These are phyloP conservation scores for Globisporangium megalacanthum DNA, from an alignment of 352 stramenopile genomes.

Conservation along the genomic window DNA sequence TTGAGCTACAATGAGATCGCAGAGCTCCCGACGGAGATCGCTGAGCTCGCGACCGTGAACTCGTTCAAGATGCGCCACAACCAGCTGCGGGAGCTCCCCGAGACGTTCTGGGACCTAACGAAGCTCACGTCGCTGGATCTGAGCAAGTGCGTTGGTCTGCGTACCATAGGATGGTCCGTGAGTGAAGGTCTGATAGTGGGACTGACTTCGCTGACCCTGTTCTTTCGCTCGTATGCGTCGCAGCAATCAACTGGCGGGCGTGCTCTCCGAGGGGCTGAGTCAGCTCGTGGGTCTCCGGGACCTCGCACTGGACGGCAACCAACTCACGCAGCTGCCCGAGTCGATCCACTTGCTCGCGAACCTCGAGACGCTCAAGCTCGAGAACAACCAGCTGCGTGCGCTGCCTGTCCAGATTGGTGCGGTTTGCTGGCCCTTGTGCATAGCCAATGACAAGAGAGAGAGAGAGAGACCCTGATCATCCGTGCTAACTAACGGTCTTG, in stretches of 20 bases:
- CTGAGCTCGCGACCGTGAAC: constrained; percentile 36
- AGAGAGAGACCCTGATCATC: no score
- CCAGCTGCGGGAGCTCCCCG: constrained; percentile 36
- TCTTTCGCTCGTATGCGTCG: constrained; percentile 8
- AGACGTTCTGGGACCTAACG: constrained; percentile 48
- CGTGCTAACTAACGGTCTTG: no score
- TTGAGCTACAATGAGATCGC: constrained; percentile 79
- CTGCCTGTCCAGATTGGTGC: constrained; percentile 52
- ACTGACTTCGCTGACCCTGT: background rate
- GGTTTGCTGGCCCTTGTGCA: background rate
- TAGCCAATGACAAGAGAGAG: background rate
- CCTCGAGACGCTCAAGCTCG: constrained; percentile 57
- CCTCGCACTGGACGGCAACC: constrained; percentile 60
- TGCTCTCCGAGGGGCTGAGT: constrained; percentile 40
- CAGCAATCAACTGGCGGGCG: constrained; percentile 58
- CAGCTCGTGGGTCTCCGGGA: constrained; percentile 55
- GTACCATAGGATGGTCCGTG: no score
- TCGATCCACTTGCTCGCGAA: constrained; percentile 31
- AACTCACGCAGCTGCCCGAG: constrained; percentile 49
- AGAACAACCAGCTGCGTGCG: constrained; percentile 48
- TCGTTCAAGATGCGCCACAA: constrained; percentile 80
- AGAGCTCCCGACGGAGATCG: constrained; percentile 41
- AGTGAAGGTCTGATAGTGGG: no score
- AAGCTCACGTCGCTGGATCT: constrained; percentile 65
- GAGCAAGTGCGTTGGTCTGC: constrained; percentile 55